phyloP scores from a whole-genome alignment of 345 rosid genomes.

The Sisymbrium irio region DNA sequence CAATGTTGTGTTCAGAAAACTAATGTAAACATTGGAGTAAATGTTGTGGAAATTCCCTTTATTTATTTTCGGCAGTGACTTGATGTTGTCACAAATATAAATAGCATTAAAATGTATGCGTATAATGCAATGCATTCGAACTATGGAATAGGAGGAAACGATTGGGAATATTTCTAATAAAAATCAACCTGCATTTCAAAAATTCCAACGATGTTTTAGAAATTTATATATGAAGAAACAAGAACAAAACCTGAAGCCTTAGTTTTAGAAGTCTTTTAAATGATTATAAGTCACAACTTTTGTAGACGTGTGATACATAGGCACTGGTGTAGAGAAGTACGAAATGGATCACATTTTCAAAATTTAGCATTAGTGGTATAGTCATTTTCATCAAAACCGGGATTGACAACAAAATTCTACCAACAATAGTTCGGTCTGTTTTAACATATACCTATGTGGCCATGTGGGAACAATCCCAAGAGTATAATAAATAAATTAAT shows the following conservation, averaged over 20 bases:
- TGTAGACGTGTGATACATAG: not conserved
- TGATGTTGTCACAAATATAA: not conserved
- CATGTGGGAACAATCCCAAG: not conserved
- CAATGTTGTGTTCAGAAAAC: not conserved
- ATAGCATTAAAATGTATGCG: not conserved
- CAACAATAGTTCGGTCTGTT: not conserved
- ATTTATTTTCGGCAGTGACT: not conserved
- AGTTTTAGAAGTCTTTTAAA: not conserved
- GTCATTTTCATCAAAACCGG: not conserved
- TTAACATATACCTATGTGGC: not conserved
- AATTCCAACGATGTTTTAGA: not conserved
- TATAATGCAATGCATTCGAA: not conserved
- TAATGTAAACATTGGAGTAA: not conserved
- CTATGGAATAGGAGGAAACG: not conserved
- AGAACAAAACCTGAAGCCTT: not conserved
- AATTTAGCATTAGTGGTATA: not conserved
- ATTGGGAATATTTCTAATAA: not conserved
- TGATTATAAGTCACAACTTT: not conserved
- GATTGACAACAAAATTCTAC: not conserved
- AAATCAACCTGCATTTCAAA: too few relatives aligned
- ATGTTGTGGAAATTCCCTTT: not conserved
- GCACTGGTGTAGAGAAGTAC: not conserved
- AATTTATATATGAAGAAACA: not conserved
- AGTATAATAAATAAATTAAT: not conserved
- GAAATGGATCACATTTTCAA: not conserved